Base-by-base conservation (phyloP, 192 early-diverging fungal species). In the Lobosporangium transversale region DNA sequence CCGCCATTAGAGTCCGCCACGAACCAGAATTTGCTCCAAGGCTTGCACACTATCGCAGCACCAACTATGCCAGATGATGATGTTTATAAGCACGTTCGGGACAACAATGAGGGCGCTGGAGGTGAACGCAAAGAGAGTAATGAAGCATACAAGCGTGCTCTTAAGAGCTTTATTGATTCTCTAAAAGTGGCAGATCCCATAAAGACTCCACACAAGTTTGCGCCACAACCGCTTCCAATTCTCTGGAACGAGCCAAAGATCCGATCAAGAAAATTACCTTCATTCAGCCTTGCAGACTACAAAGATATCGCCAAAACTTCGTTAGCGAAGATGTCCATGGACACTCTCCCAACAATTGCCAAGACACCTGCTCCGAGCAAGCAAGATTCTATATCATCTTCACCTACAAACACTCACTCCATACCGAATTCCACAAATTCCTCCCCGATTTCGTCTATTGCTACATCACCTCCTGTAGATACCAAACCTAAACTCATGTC, bases 181-280 rank as follows among this genome's bases (percentile, higher is more conserved):
- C 65, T 76, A 29, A 76, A 67, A 43, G 32, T 76, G 3, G 73
- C 73, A n/a, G 73, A 76, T 56, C 73, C 73, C 15, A 67, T 76
- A 35, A 76, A 59, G 48, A 76, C 73, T 0, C 73, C 73, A 21
- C 73, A 76, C 53, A 76, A 67, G 33, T 76, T 76, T 62, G 73
- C 73, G 11, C 73, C 73, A n/a, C 73, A 67, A 18, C 73, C 73
- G 17, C 40, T 76, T 4, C 73, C 73, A 4, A 76, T 76, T 35
- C 53, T 76, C 9, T 76, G 73, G 73, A 76, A 76, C 20, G 64
- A 66, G 23, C 73, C 73, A 36, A 62, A 66, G 59, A 66, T 76
- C 17, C 51, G 73, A 35, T 50, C 58, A 14, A 76, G 57, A 40
- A 44, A 21, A 5, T 30, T 76, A 36, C 73, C 73, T 6, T 49